phyloP scores from a whole-genome alignment of 2,329 filamentous ascomycete species.

The Calonectria hawksworthii region DNA sequence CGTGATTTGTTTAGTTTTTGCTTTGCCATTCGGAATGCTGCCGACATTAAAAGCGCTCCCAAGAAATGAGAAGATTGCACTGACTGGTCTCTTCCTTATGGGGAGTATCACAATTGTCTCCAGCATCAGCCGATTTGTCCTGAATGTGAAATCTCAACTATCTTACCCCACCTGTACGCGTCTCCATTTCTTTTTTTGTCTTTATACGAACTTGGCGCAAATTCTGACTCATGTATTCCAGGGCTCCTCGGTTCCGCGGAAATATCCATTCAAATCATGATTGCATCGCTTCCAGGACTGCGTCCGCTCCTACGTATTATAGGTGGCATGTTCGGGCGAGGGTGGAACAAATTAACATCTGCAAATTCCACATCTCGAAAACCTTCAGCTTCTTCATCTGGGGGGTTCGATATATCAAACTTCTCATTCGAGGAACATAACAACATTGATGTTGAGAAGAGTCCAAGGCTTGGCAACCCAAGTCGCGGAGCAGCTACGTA shows the following conservation, averaged over 20 bases:
- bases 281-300: neutral
- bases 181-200: neutral
- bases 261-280: neutral
- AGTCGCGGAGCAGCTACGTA: no score
- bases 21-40: neutral
- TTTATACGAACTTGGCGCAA: neutral
- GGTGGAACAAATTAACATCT: neutral
- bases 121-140: neutral
- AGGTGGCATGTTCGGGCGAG: neutral
- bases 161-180: neutral
- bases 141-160: neutral
- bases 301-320: neutral
- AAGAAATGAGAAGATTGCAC: neutral
- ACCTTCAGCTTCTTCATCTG: neutral
- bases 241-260: neutral
- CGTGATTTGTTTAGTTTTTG: neutral
- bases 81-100: neutral
- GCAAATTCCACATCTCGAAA: neutral
- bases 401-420: neutral
- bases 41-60: neutral
- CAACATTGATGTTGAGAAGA: neutral
- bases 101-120: neutral
- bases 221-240: neutral
- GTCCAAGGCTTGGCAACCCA: no score
- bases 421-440: neutral